Evolutionary conservation across 2,329 filamentous ascomycete genomes (phyloP).

Genomic region (Aspergillus novofumigatus): DNA sequence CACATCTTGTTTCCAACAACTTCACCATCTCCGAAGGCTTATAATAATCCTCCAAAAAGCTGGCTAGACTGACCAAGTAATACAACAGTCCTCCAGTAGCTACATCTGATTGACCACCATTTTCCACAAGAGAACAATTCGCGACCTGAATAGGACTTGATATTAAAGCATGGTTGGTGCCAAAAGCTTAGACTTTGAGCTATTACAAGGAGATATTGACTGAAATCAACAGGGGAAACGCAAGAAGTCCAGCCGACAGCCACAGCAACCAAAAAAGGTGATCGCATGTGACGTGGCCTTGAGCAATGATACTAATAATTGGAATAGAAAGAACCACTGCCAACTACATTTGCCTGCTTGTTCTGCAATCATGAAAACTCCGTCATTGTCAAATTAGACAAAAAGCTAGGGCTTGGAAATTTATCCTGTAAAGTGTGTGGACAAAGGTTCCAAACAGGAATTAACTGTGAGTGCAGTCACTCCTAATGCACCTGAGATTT

Average conservation of each 20-base stretch:
- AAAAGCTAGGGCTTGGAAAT: conserved; percentile 81
- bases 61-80: not conserved
- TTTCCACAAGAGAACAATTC: not conserved
- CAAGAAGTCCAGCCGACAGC: conserved; percentile 79
- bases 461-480: conserved; percentile 67
- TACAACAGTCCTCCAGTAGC: not conserved
- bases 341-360: conserved; percentile 85
- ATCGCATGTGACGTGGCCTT: conserved; percentile 9
- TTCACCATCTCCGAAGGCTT: not conserved
- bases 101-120: not conserved
- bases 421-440: conserved; percentile 90
- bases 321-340: conserved; percentile 43
- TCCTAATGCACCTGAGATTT: not conserved
- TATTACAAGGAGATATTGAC: not conserved
- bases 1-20: not conserved
- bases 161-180: conserved; percentile 5
- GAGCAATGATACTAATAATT: conserved; percentile 1
- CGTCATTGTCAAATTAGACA: conserved; percentile 85
- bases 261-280: conserved; percentile 78
- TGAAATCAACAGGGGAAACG: conserved; percentile 70
- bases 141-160: not conserved
- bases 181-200: not conserved
- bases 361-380: conserved; percentile 98
- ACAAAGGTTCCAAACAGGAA: conserved; percentile 85
- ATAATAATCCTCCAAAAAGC: not conserved